Evolutionary conservation across 2,329 filamentous ascomycete species (phyloP).

Genomic region (Apiospora phragmitis): DNA sequence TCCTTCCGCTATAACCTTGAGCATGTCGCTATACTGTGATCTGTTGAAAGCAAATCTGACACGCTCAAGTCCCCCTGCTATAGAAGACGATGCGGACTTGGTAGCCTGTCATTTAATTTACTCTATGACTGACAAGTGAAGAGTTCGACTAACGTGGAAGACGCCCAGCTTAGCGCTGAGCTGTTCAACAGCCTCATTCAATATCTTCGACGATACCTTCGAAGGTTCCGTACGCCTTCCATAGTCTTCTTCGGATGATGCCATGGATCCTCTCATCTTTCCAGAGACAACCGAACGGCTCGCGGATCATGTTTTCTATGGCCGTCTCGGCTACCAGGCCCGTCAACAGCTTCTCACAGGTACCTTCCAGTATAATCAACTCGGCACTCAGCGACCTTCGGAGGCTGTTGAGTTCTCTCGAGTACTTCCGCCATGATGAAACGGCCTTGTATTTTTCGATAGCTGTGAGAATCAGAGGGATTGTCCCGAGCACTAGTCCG

Average conservation of each 20-base stretch:
- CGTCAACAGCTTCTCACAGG: constrained; percentile 28
- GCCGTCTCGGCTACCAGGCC: neutral
- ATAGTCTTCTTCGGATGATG: neutral
- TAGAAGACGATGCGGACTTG: neutral
- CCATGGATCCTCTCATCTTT: neutral
- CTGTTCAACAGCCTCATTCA: neutral
- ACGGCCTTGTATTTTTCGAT: constrained; percentile 23
- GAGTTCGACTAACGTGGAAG: neutral
- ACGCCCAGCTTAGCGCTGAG: neutral
- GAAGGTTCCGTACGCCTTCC: neutral
- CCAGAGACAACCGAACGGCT: neutral
- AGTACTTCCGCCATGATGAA: constrained; percentile 17
- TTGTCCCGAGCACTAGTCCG: constrained; percentile 24
- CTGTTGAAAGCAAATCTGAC: neutral
- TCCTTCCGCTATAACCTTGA: neutral
- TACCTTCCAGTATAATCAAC: constrained; percentile 27
- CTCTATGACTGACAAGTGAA: too few relatives aligned
- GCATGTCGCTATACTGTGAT: neutral
- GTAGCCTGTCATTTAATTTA: neutral
- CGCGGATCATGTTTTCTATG: neutral
- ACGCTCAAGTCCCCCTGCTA: neutral
- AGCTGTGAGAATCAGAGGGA: constrained; percentile 23
- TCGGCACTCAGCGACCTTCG: constrained; percentile 26
- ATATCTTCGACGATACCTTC: neutral
- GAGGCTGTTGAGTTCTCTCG: constrained; percentile 25